These are phyloP conservation scores for Colletotrichum nymphaeae DNA, from an alignment of 2,329 filamentous ascomycete genomes.

Conservation along the genomic window DNA sequence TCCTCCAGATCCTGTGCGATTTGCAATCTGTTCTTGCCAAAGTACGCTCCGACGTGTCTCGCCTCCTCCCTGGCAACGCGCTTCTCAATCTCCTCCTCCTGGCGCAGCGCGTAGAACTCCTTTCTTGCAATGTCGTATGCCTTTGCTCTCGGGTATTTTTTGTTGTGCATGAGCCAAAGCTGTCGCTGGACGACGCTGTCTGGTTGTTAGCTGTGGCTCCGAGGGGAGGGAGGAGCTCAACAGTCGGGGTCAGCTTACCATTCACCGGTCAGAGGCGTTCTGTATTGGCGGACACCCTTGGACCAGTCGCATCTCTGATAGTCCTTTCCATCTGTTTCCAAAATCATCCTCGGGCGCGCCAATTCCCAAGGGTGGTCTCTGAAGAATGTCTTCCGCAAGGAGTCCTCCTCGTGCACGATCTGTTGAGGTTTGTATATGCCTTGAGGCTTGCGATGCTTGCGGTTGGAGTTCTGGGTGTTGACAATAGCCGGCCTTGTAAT, in stretches of 20 bases:
- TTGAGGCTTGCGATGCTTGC: constrained; percentile 73
- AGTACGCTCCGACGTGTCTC: constrained; percentile 85
- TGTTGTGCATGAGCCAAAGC: constrained; percentile 81
- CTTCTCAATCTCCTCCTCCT: constrained; percentile 83
- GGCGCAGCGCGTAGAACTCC: constrained; percentile 89
- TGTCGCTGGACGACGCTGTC: constrained; percentile 91
- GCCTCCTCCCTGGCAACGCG: constrained; percentile 92
- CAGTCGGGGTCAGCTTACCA: constrained; percentile 65
- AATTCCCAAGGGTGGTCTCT: constrained; percentile 97
- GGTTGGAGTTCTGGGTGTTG: constrained; percentile 54
- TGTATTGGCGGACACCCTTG: constrained; percentile 76
- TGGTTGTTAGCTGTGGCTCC: constrained; percentile 33
- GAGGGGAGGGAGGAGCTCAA: constrained; percentile 9
- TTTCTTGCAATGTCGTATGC: constrained; percentile 90
- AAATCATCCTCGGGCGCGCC: constrained; percentile 84
- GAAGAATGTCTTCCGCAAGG: constrained; percentile 84
- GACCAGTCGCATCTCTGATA: constrained; percentile 83
- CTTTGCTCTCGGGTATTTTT: constrained; percentile 66
- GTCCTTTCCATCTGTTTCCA: constrained; percentile 90
- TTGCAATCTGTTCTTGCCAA: constrained; percentile 80
- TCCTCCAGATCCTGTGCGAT: constrained; percentile 88
- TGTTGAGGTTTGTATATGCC: constrained; percentile 83
- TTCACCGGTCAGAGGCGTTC: constrained; percentile 84
- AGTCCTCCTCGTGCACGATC: constrained; percentile 86
- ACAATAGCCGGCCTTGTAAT: constrained; percentile 64